Evolutionary conservation across 2,329 filamentous ascomycete genomes (phyloP).

Genomic region (Penicillium sp.): DNA sequence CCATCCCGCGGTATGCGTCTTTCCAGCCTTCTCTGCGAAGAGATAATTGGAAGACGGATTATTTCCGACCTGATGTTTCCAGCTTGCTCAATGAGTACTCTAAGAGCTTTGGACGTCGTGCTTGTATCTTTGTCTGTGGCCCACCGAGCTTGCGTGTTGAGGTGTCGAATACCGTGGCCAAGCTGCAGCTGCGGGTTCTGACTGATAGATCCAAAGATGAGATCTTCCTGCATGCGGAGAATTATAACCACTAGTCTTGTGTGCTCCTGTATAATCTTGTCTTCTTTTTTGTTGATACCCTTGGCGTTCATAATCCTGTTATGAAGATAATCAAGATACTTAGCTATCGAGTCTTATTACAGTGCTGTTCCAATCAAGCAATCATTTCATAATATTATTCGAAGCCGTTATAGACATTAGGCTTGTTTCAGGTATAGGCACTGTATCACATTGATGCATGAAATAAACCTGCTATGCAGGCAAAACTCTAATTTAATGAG

Average conservation of each 20-base stretch:
- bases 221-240: slow-evolving; percentile 92
- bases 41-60: slow-evolving; percentile 88
- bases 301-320: slow-evolving; percentile 4
- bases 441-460: background rate
- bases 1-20: slow-evolving; percentile 83
- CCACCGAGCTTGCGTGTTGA: slow-evolving; percentile 84
- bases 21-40: slow-evolving; percentile 54
- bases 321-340: background rate
- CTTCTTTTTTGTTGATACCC: slow-evolving; percentile 18
- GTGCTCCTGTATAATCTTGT: background rate
- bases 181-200: slow-evolving; percentile 81
- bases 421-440: background rate
- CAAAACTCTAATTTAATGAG: background rate
- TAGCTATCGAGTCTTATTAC: background rate
- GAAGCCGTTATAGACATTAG: background rate
- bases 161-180: slow-evolving; percentile 81
- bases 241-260: slow-evolving; percentile 74
- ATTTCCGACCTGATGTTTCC: slow-evolving; percentile 83
- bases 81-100: slow-evolving; percentile 85
- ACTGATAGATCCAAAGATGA: slow-evolving; percentile 76
- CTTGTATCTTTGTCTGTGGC: slow-evolving; percentile 91
- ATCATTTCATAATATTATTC: background rate
- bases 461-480: slow-evolving; percentile 3
- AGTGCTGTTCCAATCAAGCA: background rate
- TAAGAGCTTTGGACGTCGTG: slow-evolving; percentile 75